Conservation (phyloP, 2,329 filamentous ascomycete genomes). For the Colletotrichum scovillei region DNA sequence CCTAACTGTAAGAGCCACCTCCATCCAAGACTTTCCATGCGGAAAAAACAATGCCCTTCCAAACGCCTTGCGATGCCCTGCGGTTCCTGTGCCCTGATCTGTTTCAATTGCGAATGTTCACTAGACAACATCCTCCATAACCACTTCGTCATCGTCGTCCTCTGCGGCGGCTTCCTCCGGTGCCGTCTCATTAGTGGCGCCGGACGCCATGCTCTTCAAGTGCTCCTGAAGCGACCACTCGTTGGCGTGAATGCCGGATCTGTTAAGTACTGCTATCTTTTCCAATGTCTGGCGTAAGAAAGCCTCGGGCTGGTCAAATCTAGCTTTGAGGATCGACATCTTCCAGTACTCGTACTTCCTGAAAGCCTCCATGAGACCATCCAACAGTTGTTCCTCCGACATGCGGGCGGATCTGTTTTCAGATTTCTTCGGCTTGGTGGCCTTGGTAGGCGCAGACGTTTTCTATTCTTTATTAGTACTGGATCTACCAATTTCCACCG, state of each 20-base stretch:
- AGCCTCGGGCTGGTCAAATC: conserved; percentile 87
- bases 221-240: conserved; percentile 85
- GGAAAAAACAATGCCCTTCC: background rate
- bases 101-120: conserved; percentile 1
- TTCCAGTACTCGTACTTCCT: conserved; percentile 87
- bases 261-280: conserved; percentile 84
- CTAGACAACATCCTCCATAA: conserved; percentile 83
- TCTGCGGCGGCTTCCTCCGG: conserved; percentile 68
- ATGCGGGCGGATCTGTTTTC: conserved; percentile 92
- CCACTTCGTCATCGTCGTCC: conserved; percentile 73
- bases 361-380: conserved; percentile 87
- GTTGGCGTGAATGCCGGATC: conserved; percentile 85
- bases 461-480: conserved; percentile 55
- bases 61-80: conserved; percentile 32
- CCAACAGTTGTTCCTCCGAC: conserved; percentile 86
- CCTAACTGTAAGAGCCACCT: conserved; percentile 1
- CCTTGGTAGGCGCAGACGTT: conserved; percentile 53
- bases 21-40: background rate
- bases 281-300: conserved; percentile 89
- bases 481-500: background rate
- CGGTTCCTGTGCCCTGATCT: background rate
- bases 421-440: conserved; percentile 69
- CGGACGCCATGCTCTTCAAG: conserved; percentile 34
- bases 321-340: conserved; percentile 38
- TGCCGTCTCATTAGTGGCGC: conserved; percentile 43